Evolutionary conservation across 345 rosid genomes (phyloP), one percentile per base, ranked within the genome.

Genomic region (Citropsis articulata): DNA sequence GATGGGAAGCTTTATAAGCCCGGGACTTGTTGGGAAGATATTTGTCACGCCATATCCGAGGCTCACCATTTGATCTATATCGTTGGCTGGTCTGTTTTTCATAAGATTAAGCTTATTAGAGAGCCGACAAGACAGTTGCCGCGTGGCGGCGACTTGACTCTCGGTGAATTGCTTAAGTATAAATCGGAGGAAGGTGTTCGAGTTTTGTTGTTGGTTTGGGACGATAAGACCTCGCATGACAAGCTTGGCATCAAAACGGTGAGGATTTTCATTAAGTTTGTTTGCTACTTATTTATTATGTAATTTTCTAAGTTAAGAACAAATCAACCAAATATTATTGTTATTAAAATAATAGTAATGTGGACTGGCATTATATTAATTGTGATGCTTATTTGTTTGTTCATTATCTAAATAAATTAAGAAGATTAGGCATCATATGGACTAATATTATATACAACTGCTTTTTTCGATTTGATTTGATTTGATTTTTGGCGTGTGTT

Each of bases 31-130:
- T 96, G 99, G 99, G 99, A 96, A 81, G 99, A 96, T 79, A 90
- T 96, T 36, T 94, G 99, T 59, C 72, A 86, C 78, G 98, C 99
- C 0, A 85, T 96, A 14, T 89, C 90, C 0, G 99, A 94, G 76
- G 99, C 99, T 81, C 99, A 96, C 68, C 98, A 96, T 78, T n/a
- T 96, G 92, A 80, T 96, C 60, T 96, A 96, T 84, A 78, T 96
- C 4, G 90, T 81, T 53, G 99, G 99, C 2, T 96, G 99, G 99
- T 96, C 99, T 21, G 88, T 96, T 38, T 94, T 89, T 50, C 80
- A 90, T 27, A 96, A 94, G 90, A 79, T 96, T 68, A 94, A 86
- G 88, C 85, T 96, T 12, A 78, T 92, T 65, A 90, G 99, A 69
- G 99, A 96, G 84, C 89, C 82, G 19, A 89, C 93, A 1, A 84